Evolutionary conservation across 495 filamentous ascomycete genomes (phyloP).

Genomic region (Daldinia decipiens): DNA sequence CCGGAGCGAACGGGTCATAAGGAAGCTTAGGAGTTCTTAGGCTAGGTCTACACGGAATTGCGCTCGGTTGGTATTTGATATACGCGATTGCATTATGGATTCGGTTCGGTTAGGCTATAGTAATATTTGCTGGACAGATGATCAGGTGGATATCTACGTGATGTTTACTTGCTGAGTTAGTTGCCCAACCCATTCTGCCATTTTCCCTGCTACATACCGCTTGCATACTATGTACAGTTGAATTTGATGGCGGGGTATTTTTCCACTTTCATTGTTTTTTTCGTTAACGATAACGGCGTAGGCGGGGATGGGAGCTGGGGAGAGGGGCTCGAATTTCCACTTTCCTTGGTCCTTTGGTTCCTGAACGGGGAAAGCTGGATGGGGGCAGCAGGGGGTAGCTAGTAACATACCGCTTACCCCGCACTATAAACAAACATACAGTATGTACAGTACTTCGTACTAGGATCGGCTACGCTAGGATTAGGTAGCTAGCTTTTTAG

Average conservation of each 20-base stretch:
- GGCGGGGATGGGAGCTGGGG: constrained; percentile 13
- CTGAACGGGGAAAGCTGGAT: constrained; percentile 24
- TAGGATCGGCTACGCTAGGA: constrained; percentile 5
- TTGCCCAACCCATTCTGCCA: not conserved
- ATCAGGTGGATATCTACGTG: not conserved
- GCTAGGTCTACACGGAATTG: constrained; percentile 13
- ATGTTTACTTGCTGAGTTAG: constrained; percentile 2
- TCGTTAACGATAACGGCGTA: constrained; percentile 9
- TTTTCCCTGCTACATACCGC: not conserved
- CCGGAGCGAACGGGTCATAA: not conserved
- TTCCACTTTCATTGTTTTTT: constrained; percentile 12
- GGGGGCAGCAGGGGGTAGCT: constrained; percentile 30
- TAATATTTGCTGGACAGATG: constrained; percentile 1
- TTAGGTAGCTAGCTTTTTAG: constrained; percentile 14
- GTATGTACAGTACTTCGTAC: no score
- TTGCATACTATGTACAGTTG: not conserved
- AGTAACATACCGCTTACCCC: constrained; percentile 25
- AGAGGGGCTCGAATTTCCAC: constrained; percentile 24
- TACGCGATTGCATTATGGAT: constrained; percentile 19
- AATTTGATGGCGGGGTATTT: constrained; percentile 37
- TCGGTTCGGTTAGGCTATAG: constrained; percentile 9
- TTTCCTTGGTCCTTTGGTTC: constrained; percentile 15
- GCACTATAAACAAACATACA: constrained; percentile 23
- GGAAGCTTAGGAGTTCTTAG: constrained; percentile 31
- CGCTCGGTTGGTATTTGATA: constrained; percentile 15